These are phyloP conservation scores for Zygotorulaspora florentina DNA, from an alignment of 805 yeast species.

Conservation along the genomic window DNA sequence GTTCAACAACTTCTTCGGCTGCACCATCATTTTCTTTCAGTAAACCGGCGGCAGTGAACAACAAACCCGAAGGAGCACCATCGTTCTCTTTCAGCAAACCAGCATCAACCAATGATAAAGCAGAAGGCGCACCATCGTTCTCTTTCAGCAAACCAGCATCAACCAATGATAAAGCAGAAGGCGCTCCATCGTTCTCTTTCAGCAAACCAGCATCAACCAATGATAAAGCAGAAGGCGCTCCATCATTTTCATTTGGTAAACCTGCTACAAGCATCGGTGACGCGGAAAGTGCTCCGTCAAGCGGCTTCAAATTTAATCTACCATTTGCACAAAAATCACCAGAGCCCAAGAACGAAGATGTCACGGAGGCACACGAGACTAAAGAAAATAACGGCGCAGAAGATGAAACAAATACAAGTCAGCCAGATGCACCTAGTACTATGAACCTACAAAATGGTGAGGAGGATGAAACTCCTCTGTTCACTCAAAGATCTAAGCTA, in stretches of 20 bases:
- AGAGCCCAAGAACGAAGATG: slow-evolving; percentile 17
- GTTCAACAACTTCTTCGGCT: slow-evolving; percentile 5
- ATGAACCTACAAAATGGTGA: slow-evolving; percentile 65
- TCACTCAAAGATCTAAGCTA: slow-evolving; percentile 66
- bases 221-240: not conserved
- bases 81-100: slow-evolving; percentile 22
- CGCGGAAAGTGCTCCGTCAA: slow-evolving; percentile 13
- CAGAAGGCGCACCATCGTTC: slow-evolving; percentile 5
- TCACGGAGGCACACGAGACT: slow-evolving; percentile 25
- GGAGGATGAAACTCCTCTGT: slow-evolving; percentile 66
- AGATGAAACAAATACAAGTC: slow-evolving; percentile 45
- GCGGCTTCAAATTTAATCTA: slow-evolving; percentile 33
- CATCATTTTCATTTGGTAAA: slow-evolving; percentile 17
- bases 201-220: not conserved
- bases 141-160: slow-evolving; percentile 7
- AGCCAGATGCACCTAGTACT: slow-evolving; percentile 49
- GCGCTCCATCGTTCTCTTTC: slow-evolving; percentile 9
- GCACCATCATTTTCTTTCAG: slow-evolving; percentile 25
- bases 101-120: not conserved
- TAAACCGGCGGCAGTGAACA: slow-evolving; percentile 6
- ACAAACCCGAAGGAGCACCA: slow-evolving; percentile 8
- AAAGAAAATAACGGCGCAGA: slow-evolving; percentile 43
- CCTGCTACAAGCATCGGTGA: slow-evolving; percentile 1
- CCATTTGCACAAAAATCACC: slow-evolving; percentile 32
- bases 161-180: slow-evolving; percentile 2